phyloP scores from a whole-genome alignment of 108 stramenopile species.

The Skeletonema grethae region DNA sequence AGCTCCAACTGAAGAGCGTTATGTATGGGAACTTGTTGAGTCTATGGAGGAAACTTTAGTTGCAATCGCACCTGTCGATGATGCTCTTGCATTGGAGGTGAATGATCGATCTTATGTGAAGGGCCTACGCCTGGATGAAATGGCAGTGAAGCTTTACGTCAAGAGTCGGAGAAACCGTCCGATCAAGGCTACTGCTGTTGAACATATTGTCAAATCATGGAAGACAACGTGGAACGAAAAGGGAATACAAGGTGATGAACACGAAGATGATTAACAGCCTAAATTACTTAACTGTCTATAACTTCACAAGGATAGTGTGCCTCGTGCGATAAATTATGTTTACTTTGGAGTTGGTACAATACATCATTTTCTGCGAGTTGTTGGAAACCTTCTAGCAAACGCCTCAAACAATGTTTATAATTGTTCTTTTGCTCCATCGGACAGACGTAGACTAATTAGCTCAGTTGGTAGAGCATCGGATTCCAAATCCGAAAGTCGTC shows the following conservation, averaged over 20 bases:
- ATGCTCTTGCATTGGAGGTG: slow-evolving; percentile 59
- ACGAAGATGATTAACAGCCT: neutral
- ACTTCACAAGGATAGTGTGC: too few relatives aligned
- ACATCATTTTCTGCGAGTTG: too few relatives aligned
- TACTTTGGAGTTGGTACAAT: too few relatives aligned
- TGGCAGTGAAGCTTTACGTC: slow-evolving; percentile 63
- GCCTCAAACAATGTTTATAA: too few relatives aligned
- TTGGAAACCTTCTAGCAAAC: too few relatives aligned
- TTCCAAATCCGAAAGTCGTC: slow-evolving; percentile 81
- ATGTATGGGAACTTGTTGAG: slow-evolving; percentile 77
- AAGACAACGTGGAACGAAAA: slow-evolving; percentile 37
- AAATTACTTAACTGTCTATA: too few relatives aligned
- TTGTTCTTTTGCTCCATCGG: too few relatives aligned
- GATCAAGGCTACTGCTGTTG: slow-evolving; percentile 57
- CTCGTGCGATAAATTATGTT: too few relatives aligned
- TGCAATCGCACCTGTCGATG: slow-evolving; percentile 77
- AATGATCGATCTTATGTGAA: slow-evolving; percentile 74
- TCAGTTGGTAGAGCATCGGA: slow-evolving; percentile 81
- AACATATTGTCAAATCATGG: slow-evolving; percentile 51
- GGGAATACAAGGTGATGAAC: neutral
- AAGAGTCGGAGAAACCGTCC: slow-evolving; percentile 68
- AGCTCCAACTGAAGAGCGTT: slow-evolving; percentile 65
- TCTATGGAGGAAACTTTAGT: slow-evolving; percentile 50
- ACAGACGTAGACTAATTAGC: slow-evolving; percentile 33
- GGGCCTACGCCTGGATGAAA: slow-evolving; percentile 79